Base-by-base conservation (phyloP, 2,329 filamentous ascomycete species). In the Parascedosporium putredinis region DNA sequence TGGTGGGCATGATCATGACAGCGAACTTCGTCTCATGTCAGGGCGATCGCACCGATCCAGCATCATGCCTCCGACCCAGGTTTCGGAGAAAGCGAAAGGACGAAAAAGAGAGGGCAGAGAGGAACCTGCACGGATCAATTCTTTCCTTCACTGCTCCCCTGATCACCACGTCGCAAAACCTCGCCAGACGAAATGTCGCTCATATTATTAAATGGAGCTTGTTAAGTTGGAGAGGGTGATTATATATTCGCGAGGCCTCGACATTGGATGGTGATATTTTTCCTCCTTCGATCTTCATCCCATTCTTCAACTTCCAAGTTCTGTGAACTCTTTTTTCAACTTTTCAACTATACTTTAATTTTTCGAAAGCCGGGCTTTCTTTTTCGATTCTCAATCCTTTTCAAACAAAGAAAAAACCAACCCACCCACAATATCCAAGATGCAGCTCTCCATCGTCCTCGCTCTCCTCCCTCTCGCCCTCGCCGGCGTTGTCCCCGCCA, bases 401-500 rank as follows among this genome's bases (percentile, higher is more conserved):
- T 4, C n/a, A 18, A 44, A 44, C 20, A 44, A n/a, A 22, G 8
- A 44, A 44, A 44, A 12, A 12, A 31, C 27, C 27, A 31, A 31
- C 6, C 27, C 7, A 31, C 27, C 27, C 27, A 6, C 6, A 44
- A 46, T 24, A 27, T 8, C 29, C n/a, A 48, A 5, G 18, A 48
- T 48, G 46, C 46, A 48, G 20, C 31, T 42, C 46, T 38, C 46
- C 14, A 20, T 20, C 46, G n/a, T 48, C 20, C 31, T 48, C 46
- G 34, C 46, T 22, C 16, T 48, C 34, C 46, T 48, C 33, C 46
- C 46, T 33, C 33, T 48, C 2, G 50, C 24, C 50, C 14, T 33
- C 45, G 50, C 33, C 33, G 44, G 40, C 50, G 22, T 51, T 20
- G 27, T 43, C 34, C 46, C 49, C 46, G 46, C 22, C 46, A 54